Evolutionary conservation across 352 stramenopile species (phyloP).

Genomic region (Phytophthora europaea): DNA sequence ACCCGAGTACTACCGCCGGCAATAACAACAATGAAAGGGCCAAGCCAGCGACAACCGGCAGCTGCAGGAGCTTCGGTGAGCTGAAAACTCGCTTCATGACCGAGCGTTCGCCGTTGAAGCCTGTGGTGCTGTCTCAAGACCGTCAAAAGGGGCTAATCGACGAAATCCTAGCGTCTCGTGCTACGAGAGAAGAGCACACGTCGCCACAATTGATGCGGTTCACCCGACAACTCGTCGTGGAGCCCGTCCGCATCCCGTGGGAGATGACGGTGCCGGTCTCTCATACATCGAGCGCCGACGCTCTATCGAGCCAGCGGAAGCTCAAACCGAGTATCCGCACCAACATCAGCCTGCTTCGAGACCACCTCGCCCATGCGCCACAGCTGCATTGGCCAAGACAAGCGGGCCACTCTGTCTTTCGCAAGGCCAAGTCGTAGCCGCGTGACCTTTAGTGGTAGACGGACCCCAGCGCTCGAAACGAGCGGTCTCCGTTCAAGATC

Average conservation of each 20-base stretch:
- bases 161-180: slow-evolving; percentile 19
- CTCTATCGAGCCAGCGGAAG: slow-evolving; percentile 59
- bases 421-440: slow-evolving; percentile 16
- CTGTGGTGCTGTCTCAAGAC: slow-evolving; percentile 38
- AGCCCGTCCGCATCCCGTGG: slow-evolving; percentile 72
- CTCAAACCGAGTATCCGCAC: slow-evolving; percentile 70
- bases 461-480: slow-evolving; percentile 3
- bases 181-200: slow-evolving; percentile 18
- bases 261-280: slow-evolving; percentile 68
- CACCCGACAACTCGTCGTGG: slow-evolving; percentile 54
- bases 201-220: slow-evolving; percentile 41
- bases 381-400: slow-evolving; percentile 68
- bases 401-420: slow-evolving; percentile 38
- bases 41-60: slow-evolving; percentile 8
- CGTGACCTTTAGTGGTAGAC: not conserved
- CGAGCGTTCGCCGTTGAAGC: slow-evolving; percentile 39
- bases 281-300: slow-evolving; percentile 11
- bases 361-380: slow-evolving; percentile 65
- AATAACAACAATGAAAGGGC: slow-evolving; percentile 18
- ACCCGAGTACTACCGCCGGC: slow-evolving; percentile 4
- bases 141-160: slow-evolving; percentile 36
- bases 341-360: slow-evolving; percentile 64
- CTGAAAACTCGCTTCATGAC: slow-evolving; percentile 39
- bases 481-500: slow-evolving; percentile 22
- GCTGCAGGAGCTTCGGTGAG: slow-evolving; percentile 37